These are phyloP conservation scores for Moricandia arvensis DNA, from an alignment of 345 rosid species.

Conservation along the genomic window DNA sequence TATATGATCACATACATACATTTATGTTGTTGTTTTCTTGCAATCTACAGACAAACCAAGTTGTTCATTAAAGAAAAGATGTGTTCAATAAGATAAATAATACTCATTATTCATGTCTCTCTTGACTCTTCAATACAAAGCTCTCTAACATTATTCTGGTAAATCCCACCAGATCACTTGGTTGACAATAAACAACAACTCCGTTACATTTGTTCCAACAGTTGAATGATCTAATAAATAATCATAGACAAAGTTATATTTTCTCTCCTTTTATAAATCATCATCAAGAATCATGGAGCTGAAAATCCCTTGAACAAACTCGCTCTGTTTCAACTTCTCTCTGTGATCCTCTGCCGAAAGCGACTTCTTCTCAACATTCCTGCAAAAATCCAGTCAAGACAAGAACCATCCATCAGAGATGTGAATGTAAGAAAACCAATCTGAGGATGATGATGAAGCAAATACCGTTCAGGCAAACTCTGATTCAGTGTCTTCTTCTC, in stretches of 20 bases:
- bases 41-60: not conserved
- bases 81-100: slow-evolving; percentile 25
- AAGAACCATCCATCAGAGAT: not conserved
- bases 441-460: not conserved
- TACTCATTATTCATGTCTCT: slow-evolving; percentile 27
- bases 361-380: slow-evolving; percentile 50
- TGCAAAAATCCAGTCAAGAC: slow-evolving; percentile 26
- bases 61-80: slow-evolving; percentile 12
- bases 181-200: slow-evolving; percentile 13
- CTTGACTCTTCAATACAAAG: slow-evolving; percentile 7
- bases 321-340: slow-evolving; percentile 66
- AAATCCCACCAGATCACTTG: slow-evolving; percentile 17
- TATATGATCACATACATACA: not conserved
- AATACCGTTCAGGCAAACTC: slow-evolving; percentile 55
- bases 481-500: slow-evolving; percentile 47
- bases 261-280: slow-evolving; percentile 43
- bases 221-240: slow-evolving; percentile 28
- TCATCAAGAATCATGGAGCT: slow-evolving; percentile 62
- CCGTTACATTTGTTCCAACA: not conserved
- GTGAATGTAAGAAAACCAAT: slow-evolving; percentile 2
- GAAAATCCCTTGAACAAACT: slow-evolving; percentile 68
- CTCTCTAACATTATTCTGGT: slow-evolving; percentile 23
- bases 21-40: not conserved
- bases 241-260: slow-evolving; percentile 3
- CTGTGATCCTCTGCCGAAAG: slow-evolving; percentile 73